phyloP scores from a whole-genome alignment of 1,139 yeast genomes.

The Yarrowia galli region DNA sequence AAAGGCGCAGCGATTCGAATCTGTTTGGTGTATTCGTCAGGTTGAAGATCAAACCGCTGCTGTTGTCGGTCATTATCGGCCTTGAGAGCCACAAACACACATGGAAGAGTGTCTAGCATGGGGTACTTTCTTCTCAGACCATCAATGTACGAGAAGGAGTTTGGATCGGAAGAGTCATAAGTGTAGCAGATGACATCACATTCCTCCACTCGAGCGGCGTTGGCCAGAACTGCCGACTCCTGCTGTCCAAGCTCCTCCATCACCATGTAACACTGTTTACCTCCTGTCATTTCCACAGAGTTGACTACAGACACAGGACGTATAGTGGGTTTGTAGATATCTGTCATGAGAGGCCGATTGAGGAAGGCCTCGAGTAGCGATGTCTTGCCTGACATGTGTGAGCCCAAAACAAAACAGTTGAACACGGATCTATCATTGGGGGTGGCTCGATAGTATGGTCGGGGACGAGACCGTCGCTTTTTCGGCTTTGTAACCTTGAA shows the following conservation, averaged over 20 bases:
- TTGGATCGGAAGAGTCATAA: constrained; percentile 95
- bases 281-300: constrained; percentile 93
- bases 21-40: constrained; percentile 81
- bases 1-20: constrained; percentile 75
- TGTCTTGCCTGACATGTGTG: constrained; percentile 82
- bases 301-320: constrained; percentile 84
- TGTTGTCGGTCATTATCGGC: constrained; percentile 96
- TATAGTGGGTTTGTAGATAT: constrained; percentile 76
- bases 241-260: constrained; percentile 88
- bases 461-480: constrained; percentile 58
- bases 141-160: constrained; percentile 83
- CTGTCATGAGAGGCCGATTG: constrained; percentile 72
- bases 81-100: constrained; percentile 87
- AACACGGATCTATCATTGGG: constrained; percentile 88
- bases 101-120: constrained; percentile 72
- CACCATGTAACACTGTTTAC: constrained; percentile 91
- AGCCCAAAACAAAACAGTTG: constrained; percentile 87
- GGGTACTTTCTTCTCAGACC: constrained; percentile 68
- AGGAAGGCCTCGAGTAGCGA: constrained; percentile 82
- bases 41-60: constrained; percentile 83
- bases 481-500: constrained; percentile 79
- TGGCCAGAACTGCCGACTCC: constrained; percentile 81
- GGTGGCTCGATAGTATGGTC: constrained; percentile 69
- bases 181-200: constrained; percentile 91
- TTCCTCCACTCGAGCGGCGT: constrained; percentile 71